A percentile compares a stretch with the other conserved stretches of the same genome.
Evolutionary conservation across 257 asterid species (phyloP).

Genomic region (Solanum peruvianum): DNA sequence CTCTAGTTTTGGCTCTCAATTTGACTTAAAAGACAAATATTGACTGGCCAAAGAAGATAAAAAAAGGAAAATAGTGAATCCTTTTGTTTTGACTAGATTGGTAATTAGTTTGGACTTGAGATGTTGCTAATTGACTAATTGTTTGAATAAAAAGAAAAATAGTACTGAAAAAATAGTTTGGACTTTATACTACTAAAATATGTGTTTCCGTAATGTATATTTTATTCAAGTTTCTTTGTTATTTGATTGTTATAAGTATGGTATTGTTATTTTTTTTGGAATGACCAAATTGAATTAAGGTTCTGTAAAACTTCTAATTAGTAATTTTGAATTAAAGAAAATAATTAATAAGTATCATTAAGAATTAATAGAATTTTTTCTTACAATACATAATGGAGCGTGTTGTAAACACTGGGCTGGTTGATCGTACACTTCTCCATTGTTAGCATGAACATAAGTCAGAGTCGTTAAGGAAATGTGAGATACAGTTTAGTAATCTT

Average conservation of each 20-base stretch:
- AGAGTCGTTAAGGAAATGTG: background rate
- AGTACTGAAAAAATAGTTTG: background rate
- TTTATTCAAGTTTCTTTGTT: background rate
- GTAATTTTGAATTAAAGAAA: too few relatives aligned
- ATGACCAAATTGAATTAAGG: background rate
- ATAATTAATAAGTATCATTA: background rate
- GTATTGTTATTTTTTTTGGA: too few relatives aligned
- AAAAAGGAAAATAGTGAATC: background rate
- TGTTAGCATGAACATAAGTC: background rate
- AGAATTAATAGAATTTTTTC: background rate
- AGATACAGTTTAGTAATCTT: background rate
- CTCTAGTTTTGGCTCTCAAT: background rate
- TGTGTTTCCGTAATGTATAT: background rate
- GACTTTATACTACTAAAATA: background rate
- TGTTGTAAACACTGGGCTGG: background rate
- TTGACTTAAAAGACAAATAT: background rate
- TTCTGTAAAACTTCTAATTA: background rate
- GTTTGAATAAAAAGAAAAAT: background rate
- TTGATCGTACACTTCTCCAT: background rate
- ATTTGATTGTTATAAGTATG: background rate
- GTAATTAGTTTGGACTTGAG: background rate
- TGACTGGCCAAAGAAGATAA: background rate
- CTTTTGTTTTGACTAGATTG: background rate
- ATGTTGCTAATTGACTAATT: background rate
- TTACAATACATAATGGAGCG: background rate